phyloP scores from a whole-genome alignment of 2,329 filamentous ascomycete genomes.

The Pleochaeta shiraiana region DNA sequence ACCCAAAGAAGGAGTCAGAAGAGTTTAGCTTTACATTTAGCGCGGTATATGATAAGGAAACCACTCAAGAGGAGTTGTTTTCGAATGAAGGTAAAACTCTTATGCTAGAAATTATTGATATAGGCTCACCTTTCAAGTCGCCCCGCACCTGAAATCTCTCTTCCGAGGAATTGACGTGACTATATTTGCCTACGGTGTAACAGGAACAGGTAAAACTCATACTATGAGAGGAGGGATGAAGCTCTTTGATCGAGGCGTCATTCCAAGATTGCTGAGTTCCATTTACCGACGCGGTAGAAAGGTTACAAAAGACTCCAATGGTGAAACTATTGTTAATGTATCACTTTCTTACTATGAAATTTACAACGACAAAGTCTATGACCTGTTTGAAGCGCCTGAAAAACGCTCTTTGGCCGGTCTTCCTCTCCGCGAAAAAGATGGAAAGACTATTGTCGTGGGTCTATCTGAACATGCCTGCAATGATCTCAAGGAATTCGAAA shows the following conservation, averaged over 20 bases:
- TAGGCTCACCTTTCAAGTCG: slow-evolving; percentile 31
- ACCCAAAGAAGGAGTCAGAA: slow-evolving; percentile 77
- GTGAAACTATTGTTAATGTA: slow-evolving; percentile 48
- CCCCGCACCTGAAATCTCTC: slow-evolving; percentile 74
- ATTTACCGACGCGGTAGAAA: slow-evolving; percentile 76
- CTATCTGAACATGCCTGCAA: slow-evolving; percentile 64
- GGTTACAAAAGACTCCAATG: slow-evolving; percentile 56
- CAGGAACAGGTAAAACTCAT: slow-evolving; percentile 85
- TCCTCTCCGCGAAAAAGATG: slow-evolving; percentile 65
- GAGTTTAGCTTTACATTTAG: slow-evolving; percentile 86
- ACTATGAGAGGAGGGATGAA: slow-evolving; percentile 87
- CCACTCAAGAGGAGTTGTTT: slow-evolving; percentile 73
- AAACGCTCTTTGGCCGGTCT: slow-evolving; percentile 56
- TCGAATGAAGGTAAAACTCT: slow-evolving; percentile 53
- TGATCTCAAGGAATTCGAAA: slow-evolving; percentile 76
- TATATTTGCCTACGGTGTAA: slow-evolving; percentile 83
- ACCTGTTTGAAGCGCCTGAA: slow-evolving; percentile 71
- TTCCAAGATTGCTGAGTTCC: slow-evolving; percentile 63
- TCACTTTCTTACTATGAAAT: slow-evolving; percentile 87
- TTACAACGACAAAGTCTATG: slow-evolving; percentile 89
- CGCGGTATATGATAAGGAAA: slow-evolving; percentile 63
- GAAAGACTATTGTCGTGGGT: slow-evolving; percentile 72
- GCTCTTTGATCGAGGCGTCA: slow-evolving; percentile 67
- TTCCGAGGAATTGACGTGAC: slow-evolving; percentile 80
- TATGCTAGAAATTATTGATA: neutral